Evolutionary conservation across 768 basidiomycete species (phyloP).

Genomic region (Floccularia luteovirens): DNA sequence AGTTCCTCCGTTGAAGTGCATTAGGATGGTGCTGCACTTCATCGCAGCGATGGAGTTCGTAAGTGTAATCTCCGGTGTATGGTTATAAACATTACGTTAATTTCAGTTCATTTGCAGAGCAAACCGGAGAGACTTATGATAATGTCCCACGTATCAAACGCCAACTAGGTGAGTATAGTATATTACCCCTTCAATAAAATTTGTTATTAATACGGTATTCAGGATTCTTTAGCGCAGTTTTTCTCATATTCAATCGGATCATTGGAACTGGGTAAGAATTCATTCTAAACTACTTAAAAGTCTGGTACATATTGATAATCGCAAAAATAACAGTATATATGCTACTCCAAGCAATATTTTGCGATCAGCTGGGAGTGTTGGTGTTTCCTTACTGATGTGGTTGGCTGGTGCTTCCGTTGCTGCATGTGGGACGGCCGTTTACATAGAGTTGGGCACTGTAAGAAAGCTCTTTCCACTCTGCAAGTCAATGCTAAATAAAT

Average conservation of each 20-base stretch:
- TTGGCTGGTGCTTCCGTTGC: slow-evolving; percentile 59
- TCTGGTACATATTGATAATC: neutral
- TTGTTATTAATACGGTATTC: neutral
- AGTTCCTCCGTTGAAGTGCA: too few relatives aligned
- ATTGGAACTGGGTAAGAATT: slow-evolving; percentile 34
- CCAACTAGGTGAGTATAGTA: slow-evolving; percentile 32
- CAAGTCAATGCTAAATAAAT: neutral
- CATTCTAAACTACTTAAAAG: too few relatives aligned
- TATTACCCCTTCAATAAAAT: neutral
- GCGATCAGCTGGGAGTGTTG: slow-evolving; percentile 63
- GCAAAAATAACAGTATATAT: slow-evolving; percentile 42
- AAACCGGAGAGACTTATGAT: slow-evolving; percentile 30
- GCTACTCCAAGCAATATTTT: slow-evolving; percentile 65
- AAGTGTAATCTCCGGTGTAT: too few relatives aligned
- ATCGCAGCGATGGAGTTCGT: too few relatives aligned
- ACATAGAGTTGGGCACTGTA: slow-evolving; percentile 68
- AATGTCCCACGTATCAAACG: slow-evolving; percentile 40
- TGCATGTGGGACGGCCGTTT: slow-evolving; percentile 60
- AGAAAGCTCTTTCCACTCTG: slow-evolving; percentile 8
- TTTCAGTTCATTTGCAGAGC: too few relatives aligned
- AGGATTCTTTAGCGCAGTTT: slow-evolving; percentile 28
- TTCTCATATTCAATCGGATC: slow-evolving; percentile 35
- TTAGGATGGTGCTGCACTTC: too few relatives aligned
- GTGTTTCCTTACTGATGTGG: slow-evolving; percentile 65
- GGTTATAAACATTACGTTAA: too few relatives aligned